Base-by-base conservation (phyloP, 805 yeast genomes). In the Metschnikowia anglica region DNA sequence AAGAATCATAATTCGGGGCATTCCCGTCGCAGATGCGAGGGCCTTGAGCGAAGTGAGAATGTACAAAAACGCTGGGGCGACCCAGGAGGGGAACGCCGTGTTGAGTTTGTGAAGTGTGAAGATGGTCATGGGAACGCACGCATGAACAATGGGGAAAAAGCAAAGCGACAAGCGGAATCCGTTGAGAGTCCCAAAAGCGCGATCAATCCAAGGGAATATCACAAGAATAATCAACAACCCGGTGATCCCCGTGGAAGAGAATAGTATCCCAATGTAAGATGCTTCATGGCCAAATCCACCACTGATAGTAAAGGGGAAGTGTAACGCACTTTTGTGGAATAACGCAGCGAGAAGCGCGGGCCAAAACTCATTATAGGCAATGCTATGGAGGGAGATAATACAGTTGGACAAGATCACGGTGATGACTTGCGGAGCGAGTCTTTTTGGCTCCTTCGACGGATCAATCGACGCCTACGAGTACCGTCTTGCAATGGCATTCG, bases 251-350 rank as follows among this genome's bases (percentile, higher is more conserved):
- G 72, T 65, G 9, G 62, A 53, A 2, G 70, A 63, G 27, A 68
- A 55, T 13, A 67, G 54, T 5, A 60, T 62, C 19, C 72, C 72
- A 41, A 67, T 68, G 35, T 53, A 56, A 18, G 59, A 54, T 24
- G 61, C 47, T 35, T 60, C 62, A 37, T 55, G 51, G 11, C 71
- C 72, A 44, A 66, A 63, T 0, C 73, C 72, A 11, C 73, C 73
- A 6, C 46, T 57, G 23, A 68, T 63, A n/a, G 38, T 44, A 47
- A 64, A 63, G 1, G 73, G 72, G 46, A 66, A 68, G 24, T 52
- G 36, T 29, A 66, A 49, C 18, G 51, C 45, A 8, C 60, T 61
- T 2, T 44, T 53, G 35, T 53, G 55, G 45, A 64, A 54, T 17
- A 58, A 49, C 2, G 66, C 54, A 1, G 72, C 72, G 16, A 68